Percentiles rank a stretch among this genome's conserved stretches.
These are phyloP conservation scores for Exserohilum turcica DNA, from an alignment of 2,329 filamentous ascomycete genomes.

Conservation along the genomic window DNA sequence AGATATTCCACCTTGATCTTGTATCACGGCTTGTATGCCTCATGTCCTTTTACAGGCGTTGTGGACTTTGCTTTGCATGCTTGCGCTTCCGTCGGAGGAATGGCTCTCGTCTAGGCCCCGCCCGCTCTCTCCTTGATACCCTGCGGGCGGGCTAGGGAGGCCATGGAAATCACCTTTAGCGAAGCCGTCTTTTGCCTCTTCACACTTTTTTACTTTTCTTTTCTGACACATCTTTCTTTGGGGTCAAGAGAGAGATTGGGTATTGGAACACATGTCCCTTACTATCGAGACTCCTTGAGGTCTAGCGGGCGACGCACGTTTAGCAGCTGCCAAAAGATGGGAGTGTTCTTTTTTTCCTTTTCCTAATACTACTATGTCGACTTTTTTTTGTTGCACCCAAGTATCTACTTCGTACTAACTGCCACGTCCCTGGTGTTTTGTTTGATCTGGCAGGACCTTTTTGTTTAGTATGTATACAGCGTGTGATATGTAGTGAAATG, in stretches of 20 bases:
- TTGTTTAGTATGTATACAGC: constrained; percentile 10
- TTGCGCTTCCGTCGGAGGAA: constrained; percentile 30
- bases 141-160: constrained; percentile 31
- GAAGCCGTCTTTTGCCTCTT: constrained; percentile 26
- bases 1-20: constrained; percentile 39
- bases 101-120: constrained; percentile 38
- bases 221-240: constrained; percentile 11
- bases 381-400: background rate
- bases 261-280: constrained; percentile 15
- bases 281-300: constrained; percentile 4
- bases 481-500: constrained; percentile 26
- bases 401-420: constrained; percentile 7
- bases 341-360: constrained; percentile 10
- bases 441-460: constrained; percentile 3
- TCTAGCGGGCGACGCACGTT: constrained; percentile 6
- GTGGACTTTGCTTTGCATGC: constrained; percentile 38
- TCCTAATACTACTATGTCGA: constrained; percentile 27
- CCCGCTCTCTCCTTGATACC: constrained; percentile 45
- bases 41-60: constrained; percentile 47
- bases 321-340: constrained; percentile 14
- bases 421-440: constrained; percentile 1
- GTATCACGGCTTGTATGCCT: constrained; percentile 46
- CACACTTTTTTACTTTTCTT: constrained; percentile 14
- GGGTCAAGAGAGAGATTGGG: constrained; percentile 15
- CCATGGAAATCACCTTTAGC: constrained; percentile 27